Conservation (phyloP, 331 rosid species). For the Quercus tomentella region DNA sequence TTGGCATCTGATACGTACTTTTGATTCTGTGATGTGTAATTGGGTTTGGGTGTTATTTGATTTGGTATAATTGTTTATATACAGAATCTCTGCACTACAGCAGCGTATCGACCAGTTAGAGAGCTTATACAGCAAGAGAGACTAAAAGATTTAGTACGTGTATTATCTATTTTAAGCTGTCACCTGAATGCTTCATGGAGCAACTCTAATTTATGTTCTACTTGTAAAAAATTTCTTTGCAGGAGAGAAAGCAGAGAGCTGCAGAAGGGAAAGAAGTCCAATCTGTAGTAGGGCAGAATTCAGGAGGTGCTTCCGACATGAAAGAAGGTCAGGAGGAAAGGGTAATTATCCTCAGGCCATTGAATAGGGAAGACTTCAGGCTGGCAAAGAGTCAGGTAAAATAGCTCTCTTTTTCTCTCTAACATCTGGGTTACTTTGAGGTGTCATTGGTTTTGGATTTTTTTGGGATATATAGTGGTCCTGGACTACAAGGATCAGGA, state of each 20-base stretch:
- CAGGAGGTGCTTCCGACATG: conserved; percentile 9
- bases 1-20: conserved; percentile 16
- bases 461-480: too few species aligned
- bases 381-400: conserved; percentile 77
- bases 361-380: conserved; percentile 76
- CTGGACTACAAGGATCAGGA: neutral
- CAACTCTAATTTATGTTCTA: conserved; percentile 4
- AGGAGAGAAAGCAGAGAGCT: conserved; percentile 68
- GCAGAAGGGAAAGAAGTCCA: conserved; percentile 10
- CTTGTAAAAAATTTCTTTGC: neutral
- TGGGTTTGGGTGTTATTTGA: neutral
- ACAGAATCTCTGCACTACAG: conserved; percentile 89
- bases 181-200: neutral
- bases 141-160: conserved; percentile 57
- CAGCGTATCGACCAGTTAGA: conserved; percentile 89
- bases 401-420: too few species aligned
- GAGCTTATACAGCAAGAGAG: conserved; percentile 87
- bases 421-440: too few species aligned
- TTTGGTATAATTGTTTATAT: conserved; percentile 1
- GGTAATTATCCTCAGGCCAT: conserved; percentile 65
- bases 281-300: conserved; percentile 3
- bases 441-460: too few species aligned
- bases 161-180: neutral
- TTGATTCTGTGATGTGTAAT: conserved; percentile 4
- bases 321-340: conserved; percentile 41